Evolutionary conservation across 176 grass and related monocot species (phyloP).

Genomic region (Avena atlantica): DNA sequence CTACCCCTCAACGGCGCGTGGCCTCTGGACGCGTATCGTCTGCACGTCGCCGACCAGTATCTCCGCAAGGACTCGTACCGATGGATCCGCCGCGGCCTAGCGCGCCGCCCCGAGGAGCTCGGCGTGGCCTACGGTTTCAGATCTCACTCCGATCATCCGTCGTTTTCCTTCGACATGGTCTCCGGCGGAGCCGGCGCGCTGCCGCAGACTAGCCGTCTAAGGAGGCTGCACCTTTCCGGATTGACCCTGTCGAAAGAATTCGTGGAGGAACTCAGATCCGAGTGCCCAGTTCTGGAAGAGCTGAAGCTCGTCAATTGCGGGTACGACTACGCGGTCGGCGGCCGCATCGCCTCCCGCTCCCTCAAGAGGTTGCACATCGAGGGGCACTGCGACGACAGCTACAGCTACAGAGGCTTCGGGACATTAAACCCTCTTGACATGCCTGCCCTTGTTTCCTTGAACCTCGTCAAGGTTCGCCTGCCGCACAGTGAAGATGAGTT

Average conservation of each 20-base stretch:
- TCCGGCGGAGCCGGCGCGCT: neutral
- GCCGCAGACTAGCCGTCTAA: neutral
- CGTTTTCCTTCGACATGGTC: neutral
- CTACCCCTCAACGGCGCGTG: neutral
- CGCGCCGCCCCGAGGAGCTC: neutral
- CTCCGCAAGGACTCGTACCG: neutral
- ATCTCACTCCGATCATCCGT: neutral
- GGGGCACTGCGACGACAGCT: neutral
- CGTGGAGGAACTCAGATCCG: neutral
- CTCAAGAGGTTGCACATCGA: neutral
- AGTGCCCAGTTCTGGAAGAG: neutral
- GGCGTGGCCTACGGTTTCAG: neutral
- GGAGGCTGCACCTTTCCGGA: neutral
- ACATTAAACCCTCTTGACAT: neutral
- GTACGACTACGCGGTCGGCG: neutral
- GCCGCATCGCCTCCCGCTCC: neutral
- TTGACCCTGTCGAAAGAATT: neutral
- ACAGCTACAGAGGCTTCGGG: neutral
- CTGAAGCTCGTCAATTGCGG: neutral
- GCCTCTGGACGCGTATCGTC: neutral
- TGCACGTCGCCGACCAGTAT: neutral
- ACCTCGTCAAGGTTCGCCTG: neutral
- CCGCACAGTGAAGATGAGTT: neutral
- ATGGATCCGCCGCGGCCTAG: slow-evolving; percentile 11
- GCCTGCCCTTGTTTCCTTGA: neutral